These are phyloP conservation scores for Myxozyma vanderwaltii DNA, from an alignment of 805 yeast species.

Conservation along the genomic window DNA sequence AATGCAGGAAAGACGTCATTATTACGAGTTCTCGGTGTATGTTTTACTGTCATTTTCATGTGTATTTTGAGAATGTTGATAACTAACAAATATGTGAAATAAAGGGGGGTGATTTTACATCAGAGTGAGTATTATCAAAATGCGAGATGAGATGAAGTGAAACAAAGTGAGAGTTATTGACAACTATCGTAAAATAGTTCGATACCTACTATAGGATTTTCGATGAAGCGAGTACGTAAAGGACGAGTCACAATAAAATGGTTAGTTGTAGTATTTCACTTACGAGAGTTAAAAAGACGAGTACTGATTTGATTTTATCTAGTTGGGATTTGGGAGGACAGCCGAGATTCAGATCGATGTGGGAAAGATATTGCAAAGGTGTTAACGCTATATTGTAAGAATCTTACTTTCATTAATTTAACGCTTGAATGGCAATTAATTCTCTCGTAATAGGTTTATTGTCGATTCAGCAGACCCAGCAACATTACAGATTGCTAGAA, in stretches of 20 bases:
- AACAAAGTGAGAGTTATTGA: not conserved
- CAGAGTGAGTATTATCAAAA: slow-evolving; percentile 38
- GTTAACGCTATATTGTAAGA: slow-evolving; percentile 42
- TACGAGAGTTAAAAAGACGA: not conserved
- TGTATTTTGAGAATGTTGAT: not conserved
- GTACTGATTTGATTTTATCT: not conserved
- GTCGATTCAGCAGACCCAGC: slow-evolving; percentile 44
- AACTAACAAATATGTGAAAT: not conserved
- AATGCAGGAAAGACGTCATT: slow-evolving; percentile 47
- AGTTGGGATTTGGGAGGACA: slow-evolving; percentile 48
- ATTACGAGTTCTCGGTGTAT: slow-evolving; percentile 41
- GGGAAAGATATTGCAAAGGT: slow-evolving; percentile 47
- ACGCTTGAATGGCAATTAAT: not conserved
- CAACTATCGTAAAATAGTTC: slow-evolving; percentile 36
- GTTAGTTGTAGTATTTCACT: slow-evolving; percentile 27
- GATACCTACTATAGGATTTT: slow-evolving; percentile 47
- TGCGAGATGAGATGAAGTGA: not conserved
- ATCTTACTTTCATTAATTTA: too few relatives aligned
- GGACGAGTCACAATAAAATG: slow-evolving; percentile 45
- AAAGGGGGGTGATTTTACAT: slow-evolving; percentile 41
- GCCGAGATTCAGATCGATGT: slow-evolving; percentile 46
- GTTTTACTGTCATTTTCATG: too few relatives aligned
- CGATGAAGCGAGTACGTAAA: slow-evolving; percentile 42
- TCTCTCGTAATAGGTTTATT: too few relatives aligned
- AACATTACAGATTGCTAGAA: slow-evolving; percentile 39